Base-by-base conservation (phyloP, 768 basidiomycete genomes). In the Rubroboletus satanas region DNA sequence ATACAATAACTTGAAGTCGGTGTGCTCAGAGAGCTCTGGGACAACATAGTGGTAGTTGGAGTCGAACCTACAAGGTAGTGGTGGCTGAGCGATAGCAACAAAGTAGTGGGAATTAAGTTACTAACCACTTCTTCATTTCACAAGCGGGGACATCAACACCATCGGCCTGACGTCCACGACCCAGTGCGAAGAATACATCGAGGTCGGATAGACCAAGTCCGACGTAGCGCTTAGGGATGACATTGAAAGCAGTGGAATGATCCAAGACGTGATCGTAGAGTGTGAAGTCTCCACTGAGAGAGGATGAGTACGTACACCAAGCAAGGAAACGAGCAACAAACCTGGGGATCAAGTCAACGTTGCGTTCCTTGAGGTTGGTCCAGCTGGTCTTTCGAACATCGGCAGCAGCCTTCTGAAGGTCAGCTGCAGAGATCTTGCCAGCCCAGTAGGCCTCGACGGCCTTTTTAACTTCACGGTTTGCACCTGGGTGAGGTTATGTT, bases 111-210 rank as follows among this genome's bases (percentile, higher is more conserved):
- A 52, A 52, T 18, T 26, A 33, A 42, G 38, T 36, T 31, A 77
- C 85, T 65, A 69, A 92, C 96, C 97, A 99, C 77, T 98, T 98
- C 83, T 97, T 98, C 97, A 98, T 98, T 80, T 98, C 95, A 60
- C 84, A 93, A 45, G 95, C 93, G 47, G 92, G 93, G 61, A 98
- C 93, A 76, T 99, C 97, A 65, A 98, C 95, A 56, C 85, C 88
- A 60, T 84, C 90, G 39, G 88, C 81, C 76, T 99, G 97, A 62
- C 96, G 92, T 54, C 97, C 97, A 76, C 97, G 96, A 51, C 96
- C 97, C 90, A 98, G 95, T 65, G 97, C 97, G 66, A 99, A 98
- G 77, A 91, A 97, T 70, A 94, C 86, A 75, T 99, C 96, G 61
- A 98, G 85, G 59, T 84, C 80, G 29, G 92, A 91, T 50, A 99